A percentile compares a stretch with the other conserved stretches of the same genome.
Conservation (phyloP, 768 basidiomycete species). For the Lyophyllum atratum region DNA sequence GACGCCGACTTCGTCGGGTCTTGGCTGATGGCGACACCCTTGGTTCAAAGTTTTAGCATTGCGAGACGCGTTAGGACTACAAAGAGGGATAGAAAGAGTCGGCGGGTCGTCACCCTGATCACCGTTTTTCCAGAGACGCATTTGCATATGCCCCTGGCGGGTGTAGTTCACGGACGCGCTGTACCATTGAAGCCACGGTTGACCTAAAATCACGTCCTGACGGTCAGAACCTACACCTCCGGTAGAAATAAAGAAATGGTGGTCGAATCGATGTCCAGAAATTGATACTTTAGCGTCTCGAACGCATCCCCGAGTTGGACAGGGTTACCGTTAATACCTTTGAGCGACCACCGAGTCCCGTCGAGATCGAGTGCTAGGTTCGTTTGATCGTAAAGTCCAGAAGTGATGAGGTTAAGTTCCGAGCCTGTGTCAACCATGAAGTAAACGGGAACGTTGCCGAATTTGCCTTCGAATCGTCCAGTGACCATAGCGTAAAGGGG, state of each 20-base stretch:
- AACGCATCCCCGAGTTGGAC: slow-evolving; percentile 17
- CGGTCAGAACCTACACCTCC: not conserved
- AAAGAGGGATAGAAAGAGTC: slow-evolving; percentile 10
- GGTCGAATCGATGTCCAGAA: not conserved
- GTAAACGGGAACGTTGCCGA: not conserved
- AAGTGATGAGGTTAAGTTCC: slow-evolving; percentile 22
- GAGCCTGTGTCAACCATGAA: slow-evolving; percentile 17
- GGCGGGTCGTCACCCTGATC: slow-evolving; percentile 1
- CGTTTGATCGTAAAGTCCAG: slow-evolving; percentile 1
- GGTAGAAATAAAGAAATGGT: not conserved
- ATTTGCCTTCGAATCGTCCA: not conserved
- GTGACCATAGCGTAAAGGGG: slow-evolving; percentile 14
- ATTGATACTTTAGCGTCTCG: slow-evolving; percentile 12
- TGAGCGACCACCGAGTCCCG: slow-evolving; percentile 24
- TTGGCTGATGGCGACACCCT: not conserved
- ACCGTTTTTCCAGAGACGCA: slow-evolving; percentile 20
- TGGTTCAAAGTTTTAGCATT: not conserved
- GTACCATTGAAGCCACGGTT: slow-evolving; percentile 26
- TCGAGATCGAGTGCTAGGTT: slow-evolving; percentile 19
- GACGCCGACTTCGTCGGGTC: not conserved
- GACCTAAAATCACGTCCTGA: slow-evolving; percentile 23
- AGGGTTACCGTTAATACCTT: slow-evolving; percentile 22
- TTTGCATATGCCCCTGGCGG: slow-evolving; percentile 10
- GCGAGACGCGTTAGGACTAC: not conserved
- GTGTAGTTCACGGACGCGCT: slow-evolving; percentile 12